A percentile compares a stretch with the other conserved stretches of the same genome.
phyloP scores from a whole-genome alignment of 2,329 filamentous ascomycete genomes.

The Grosmannia serpens region DNA sequence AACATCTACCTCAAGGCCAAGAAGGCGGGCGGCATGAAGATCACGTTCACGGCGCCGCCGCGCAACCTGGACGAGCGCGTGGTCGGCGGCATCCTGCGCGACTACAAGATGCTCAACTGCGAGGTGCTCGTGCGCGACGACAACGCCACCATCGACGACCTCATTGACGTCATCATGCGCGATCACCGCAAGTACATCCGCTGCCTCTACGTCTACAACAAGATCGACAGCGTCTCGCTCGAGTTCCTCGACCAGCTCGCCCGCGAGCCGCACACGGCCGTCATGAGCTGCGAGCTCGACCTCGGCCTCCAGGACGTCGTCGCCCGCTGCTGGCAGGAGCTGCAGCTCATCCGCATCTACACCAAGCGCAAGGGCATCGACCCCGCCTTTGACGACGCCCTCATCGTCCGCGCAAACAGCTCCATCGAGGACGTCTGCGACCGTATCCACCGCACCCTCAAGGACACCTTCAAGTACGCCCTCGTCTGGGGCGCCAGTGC shows the following conservation, averaged over 20 bases:
- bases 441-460: slow-evolving; percentile 81
- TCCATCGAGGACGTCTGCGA: slow-evolving; percentile 97
- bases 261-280: slow-evolving; percentile 82
- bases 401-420: slow-evolving; percentile 82
- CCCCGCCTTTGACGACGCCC: slow-evolving; percentile 77
- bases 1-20: slow-evolving; percentile 97
- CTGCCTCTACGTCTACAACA: slow-evolving; percentile 98
- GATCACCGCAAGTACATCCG: slow-evolving; percentile 96
- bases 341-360: slow-evolving; percentile 83
- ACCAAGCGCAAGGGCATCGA: slow-evolving; percentile 92
- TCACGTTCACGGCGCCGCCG: slow-evolving; percentile 82
- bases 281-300: slow-evolving; percentile 96
- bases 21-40: slow-evolving; percentile 96
- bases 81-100: slow-evolving; percentile 91
- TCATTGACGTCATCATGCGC: slow-evolving; percentile 99
- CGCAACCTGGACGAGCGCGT: slow-evolving; percentile 95
- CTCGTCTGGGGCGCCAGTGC: slow-evolving; percentile 96
- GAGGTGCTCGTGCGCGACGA: slow-evolving; percentile 94
- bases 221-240: slow-evolving; percentile 89
- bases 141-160: slow-evolving; percentile 89
- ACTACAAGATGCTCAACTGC: slow-evolving; percentile 98
- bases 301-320: slow-evolving; percentile 89
- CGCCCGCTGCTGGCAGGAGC: slow-evolving; percentile 88
- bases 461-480: slow-evolving; percentile 98
- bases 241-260: slow-evolving; percentile 89